These are phyloP conservation scores for Xerocomus cyaneibrunnescens DNA, from an alignment of 1,284 basidiomycete species.

Conservation along the genomic window DNA sequence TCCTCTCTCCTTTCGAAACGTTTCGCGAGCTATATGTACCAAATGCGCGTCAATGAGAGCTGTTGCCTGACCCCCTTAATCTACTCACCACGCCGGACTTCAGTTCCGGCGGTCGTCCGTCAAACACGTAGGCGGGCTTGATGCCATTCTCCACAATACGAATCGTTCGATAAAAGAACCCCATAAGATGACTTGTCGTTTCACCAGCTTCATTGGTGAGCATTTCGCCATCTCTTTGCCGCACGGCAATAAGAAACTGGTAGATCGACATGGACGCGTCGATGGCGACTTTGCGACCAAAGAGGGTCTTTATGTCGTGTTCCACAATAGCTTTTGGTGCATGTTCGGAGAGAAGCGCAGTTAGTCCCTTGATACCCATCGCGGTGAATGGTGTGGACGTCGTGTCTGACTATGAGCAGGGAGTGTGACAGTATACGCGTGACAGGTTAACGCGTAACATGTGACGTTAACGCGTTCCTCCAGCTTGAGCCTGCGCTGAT, in stretches of 20 bases:
- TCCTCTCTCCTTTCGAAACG: constrained; percentile 91
- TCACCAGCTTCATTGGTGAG: constrained; percentile 96
- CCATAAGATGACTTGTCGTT: constrained; percentile 97
- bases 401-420: neutral
- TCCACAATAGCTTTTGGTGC: constrained; percentile 87
- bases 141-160: constrained; percentile 99
- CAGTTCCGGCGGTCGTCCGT: constrained; percentile 96
- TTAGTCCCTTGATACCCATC: constrained; percentile 94
- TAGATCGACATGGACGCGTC: constrained; percentile 97
- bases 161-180: constrained; percentile 96
- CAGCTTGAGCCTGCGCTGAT: neutral
- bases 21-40: constrained; percentile 73
- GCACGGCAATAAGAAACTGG: constrained; percentile 97
- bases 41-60: neutral
- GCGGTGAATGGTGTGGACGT: neutral
- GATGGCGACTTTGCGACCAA: constrained; percentile 97
- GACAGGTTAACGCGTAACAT: constrained; percentile 9
- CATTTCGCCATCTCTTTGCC: constrained; percentile 95
- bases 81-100: constrained; percentile 91
- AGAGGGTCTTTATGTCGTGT: constrained; percentile 95
- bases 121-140: constrained; percentile 98
- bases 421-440: constrained; percentile 17
- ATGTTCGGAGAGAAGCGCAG: constrained; percentile 84
- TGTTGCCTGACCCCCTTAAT: too few species aligned
- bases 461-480: constrained; percentile 15